A percentile compares a stretch with the other conserved stretches of the same genome.
Evolutionary conservation across 1,284 basidiomycete genomes (phyloP).

Genomic region (Cutaneotrichosporon curvatum): DNA sequence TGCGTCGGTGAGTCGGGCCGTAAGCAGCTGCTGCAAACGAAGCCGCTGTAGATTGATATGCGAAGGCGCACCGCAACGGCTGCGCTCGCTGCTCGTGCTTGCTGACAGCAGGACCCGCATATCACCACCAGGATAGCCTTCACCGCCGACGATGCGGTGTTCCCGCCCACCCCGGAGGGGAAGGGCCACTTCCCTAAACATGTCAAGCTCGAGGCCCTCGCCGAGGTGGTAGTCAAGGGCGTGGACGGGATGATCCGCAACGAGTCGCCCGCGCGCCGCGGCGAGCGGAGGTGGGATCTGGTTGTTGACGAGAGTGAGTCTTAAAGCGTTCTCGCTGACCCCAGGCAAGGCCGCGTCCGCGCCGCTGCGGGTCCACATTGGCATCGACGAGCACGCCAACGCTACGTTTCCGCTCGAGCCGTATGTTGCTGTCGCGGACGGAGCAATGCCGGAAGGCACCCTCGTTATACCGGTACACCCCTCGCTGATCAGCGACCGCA

Average conservation of each 20-base stretch:
- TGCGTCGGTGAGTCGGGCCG: slow-evolving; percentile 17
- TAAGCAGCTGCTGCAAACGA: neutral
- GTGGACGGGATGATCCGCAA: slow-evolving; percentile 30
- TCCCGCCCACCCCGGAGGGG: slow-evolving; percentile 26
- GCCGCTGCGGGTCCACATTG: slow-evolving; percentile 28
- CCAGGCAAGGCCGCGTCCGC: slow-evolving; percentile 4
- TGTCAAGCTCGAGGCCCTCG: slow-evolving; percentile 21
- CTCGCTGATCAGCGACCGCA: slow-evolving; percentile 21
- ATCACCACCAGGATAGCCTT: slow-evolving; percentile 28
- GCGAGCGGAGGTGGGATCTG: slow-evolving; percentile 24
- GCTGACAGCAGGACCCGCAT: slow-evolving; percentile 15
- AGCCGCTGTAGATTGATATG: neutral
- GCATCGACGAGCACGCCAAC: slow-evolving; percentile 21
- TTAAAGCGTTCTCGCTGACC: slow-evolving; percentile 1
- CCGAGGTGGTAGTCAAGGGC: slow-evolving; percentile 23
- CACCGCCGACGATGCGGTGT: slow-evolving; percentile 29
- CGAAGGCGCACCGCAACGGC: too few relatives aligned
- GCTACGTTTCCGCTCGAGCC: slow-evolving; percentile 31
- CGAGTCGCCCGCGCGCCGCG: slow-evolving; percentile 11
- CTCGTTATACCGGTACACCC: slow-evolving; percentile 36
- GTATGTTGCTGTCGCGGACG: slow-evolving; percentile 24
- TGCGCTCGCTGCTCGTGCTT: neutral
- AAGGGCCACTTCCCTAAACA: slow-evolving; percentile 15
- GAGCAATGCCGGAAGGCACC: slow-evolving; percentile 19
- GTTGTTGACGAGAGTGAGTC: slow-evolving; percentile 14